These are phyloP conservation scores for Phytophthora megakarya DNA, from an alignment of 352 stramenopile genomes.

Conservation along the genomic window DNA sequence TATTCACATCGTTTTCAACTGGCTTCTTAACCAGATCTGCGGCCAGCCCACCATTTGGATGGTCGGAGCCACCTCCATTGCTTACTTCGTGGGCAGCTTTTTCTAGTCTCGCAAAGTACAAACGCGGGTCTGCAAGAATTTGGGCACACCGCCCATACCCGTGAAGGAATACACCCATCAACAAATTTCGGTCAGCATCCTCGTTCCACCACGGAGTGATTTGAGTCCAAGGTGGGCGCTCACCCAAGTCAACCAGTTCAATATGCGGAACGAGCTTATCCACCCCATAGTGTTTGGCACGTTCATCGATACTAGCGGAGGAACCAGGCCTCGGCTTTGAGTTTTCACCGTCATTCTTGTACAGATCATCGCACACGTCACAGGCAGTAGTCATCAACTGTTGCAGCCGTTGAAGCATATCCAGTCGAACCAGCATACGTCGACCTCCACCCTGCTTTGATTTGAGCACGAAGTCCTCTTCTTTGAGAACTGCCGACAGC, in stretches of 20 bases:
- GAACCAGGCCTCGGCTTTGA: conserved; percentile 31
- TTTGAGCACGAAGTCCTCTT: conserved; percentile 89
- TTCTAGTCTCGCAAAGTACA: conserved; percentile 76
- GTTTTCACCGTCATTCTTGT: conserved; percentile 28
- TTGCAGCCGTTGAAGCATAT: conserved; percentile 85
- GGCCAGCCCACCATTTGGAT: conserved; percentile 2
- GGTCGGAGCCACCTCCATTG: conserved; percentile 3
- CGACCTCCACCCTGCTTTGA: conserved; percentile 85
- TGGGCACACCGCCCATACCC: conserved; percentile 86
- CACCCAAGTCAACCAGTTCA: conserved; percentile 65
- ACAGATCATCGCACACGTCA: conserved; percentile 64
- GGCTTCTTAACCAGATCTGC: conserved; percentile 22
- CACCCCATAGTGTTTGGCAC: conserved; percentile 70
- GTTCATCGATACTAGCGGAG: conserved; percentile 73
- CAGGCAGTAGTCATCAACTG: conserved; percentile 62
- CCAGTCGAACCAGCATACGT: conserved; percentile 80
- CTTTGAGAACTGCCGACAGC: conserved; percentile 75
- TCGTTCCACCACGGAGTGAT: conserved; percentile 90
- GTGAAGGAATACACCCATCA: conserved; percentile 86
- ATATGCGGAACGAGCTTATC: conserved; percentile 68
- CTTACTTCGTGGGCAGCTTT: conserved; percentile 45
- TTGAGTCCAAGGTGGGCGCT: conserved; percentile 79
- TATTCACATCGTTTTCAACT: conserved; percentile 26
- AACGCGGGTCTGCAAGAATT: conserved; percentile 73
- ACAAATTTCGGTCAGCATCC: conserved; percentile 75